Percentiles rank a stretch among this genome's conserved stretches.
Evolutionary conservation across 2,329 filamentous ascomycete species (phyloP).

Genomic region (Rutstroemia sp.): DNA sequence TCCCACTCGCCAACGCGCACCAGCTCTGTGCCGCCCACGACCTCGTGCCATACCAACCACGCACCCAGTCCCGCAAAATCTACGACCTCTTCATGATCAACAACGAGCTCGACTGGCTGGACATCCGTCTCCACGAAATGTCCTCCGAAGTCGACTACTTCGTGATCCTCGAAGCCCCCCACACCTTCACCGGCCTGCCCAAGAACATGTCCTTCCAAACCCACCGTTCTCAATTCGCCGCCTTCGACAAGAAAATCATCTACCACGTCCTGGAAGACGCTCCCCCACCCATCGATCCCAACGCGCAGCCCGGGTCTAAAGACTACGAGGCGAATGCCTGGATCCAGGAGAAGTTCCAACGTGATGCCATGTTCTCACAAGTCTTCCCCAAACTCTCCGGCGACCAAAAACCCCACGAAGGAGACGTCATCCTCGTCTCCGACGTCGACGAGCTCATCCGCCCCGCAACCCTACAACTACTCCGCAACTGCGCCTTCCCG

Average conservation of each 20-base stretch:
- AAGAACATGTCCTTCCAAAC: constrained; percentile 48
- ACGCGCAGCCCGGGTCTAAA: not conserved
- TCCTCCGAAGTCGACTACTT: constrained; percentile 57
- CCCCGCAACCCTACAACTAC: constrained; percentile 29
- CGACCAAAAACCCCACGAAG: constrained; percentile 23
- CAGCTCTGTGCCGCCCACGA: constrained; percentile 4
- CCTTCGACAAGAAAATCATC: constrained; percentile 53
- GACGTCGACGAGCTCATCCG: constrained; percentile 39
- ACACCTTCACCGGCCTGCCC: constrained; percentile 48
- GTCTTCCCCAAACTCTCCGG: constrained; percentile 35
- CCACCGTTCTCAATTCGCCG: constrained; percentile 42
- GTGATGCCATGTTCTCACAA: constrained; percentile 51
- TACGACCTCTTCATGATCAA: constrained; percentile 59
- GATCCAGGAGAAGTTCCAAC: constrained; percentile 44
- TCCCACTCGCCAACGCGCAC: not conserved
- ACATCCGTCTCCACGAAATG: constrained; percentile 55
- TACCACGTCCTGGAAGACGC: constrained; percentile 44
- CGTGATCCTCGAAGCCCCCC: constrained; percentile 51
- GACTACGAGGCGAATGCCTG: constrained; percentile 36
- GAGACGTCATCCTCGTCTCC: constrained; percentile 37
- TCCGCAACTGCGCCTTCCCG: constrained; percentile 33
- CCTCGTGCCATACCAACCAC: not conserved
- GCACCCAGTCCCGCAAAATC: constrained; percentile 37
- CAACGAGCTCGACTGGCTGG: constrained; percentile 57
- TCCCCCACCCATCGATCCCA: constrained; percentile 6